These are phyloP conservation scores for Pseudogymnoascus sp. DNA, from an alignment of 2,329 filamentous ascomycete genomes.

Conservation along the genomic window DNA sequence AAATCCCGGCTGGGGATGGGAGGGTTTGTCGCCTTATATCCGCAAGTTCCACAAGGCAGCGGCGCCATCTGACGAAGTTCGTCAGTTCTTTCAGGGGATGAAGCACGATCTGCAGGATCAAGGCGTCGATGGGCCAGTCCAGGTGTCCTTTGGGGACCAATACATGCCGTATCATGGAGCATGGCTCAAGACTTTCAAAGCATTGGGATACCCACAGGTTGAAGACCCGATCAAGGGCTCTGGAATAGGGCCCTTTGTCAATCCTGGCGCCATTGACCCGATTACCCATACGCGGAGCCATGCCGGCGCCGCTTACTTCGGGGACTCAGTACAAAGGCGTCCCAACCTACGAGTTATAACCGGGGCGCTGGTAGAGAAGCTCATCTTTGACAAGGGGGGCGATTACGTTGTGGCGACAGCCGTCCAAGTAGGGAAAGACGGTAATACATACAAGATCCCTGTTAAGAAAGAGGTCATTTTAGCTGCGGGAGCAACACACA, in stretches of 20 bases:
- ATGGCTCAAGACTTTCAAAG: conserved; percentile 13
- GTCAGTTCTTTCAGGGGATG: background rate
- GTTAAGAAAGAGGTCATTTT: conserved; percentile 26
- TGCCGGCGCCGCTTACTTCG: conserved; percentile 22
- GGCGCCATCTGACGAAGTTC: conserved; percentile 9
- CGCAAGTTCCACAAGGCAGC: conserved; percentile 28
- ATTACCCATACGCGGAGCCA: conserved; percentile 18
- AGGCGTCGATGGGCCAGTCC: conserved; percentile 15
- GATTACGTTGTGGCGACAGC: background rate
- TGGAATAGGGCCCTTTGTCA: conserved; percentile 27
- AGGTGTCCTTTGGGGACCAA: conserved; percentile 14
- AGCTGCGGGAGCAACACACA: conserved; percentile 23
- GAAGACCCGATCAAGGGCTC: conserved; percentile 13
- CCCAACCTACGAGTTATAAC: conserved; percentile 73
- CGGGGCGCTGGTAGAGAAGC: conserved; percentile 73
- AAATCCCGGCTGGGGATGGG: conserved; percentile 35
- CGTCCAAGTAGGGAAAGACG: conserved; percentile 11
- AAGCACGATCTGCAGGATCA: conserved; percentile 10
- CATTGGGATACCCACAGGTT: conserved; percentile 2
- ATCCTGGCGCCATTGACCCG: conserved; percentile 16
- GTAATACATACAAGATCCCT: conserved; percentile 14
- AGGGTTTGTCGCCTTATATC: conserved; percentile 34
- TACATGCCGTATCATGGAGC: conserved; percentile 13
- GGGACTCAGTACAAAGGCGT: conserved; percentile 13
- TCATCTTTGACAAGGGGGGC: conserved; percentile 31